A percentile compares a stretch with the other conserved stretches of the same genome.
Evolutionary conservation across 768 basidiomycete genomes (phyloP).

Genomic region (Stropharia rugosoannulata): DNA sequence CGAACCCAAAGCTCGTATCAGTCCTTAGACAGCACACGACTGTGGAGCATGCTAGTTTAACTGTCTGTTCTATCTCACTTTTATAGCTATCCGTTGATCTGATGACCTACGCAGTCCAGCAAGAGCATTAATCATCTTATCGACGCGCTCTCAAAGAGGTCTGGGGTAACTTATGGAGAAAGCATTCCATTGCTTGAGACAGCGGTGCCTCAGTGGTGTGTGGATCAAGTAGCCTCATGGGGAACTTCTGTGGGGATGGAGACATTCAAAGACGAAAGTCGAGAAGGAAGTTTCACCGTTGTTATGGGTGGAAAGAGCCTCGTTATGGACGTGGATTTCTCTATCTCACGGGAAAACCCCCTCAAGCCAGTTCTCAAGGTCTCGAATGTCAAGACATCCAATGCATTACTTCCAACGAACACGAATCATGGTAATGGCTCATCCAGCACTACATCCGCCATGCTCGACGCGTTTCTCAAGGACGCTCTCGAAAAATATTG

Average conservation of each 20-base stretch:
- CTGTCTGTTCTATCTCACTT: slow-evolving; percentile 37
- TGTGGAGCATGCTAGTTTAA: slow-evolving; percentile 50
- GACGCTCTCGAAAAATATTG: slow-evolving; percentile 57
- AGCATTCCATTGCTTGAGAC: slow-evolving; percentile 54
- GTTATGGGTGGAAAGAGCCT: slow-evolving; percentile 79
- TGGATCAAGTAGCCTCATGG: slow-evolving; percentile 60
- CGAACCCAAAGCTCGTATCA: slow-evolving; percentile 68
- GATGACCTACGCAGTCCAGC: slow-evolving; percentile 43
- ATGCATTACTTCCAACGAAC: slow-evolving; percentile 52
- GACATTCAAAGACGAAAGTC: slow-evolving; percentile 62
- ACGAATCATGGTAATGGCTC: slow-evolving; percentile 20
- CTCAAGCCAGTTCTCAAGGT: slow-evolving; percentile 40
- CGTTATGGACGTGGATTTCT: slow-evolving; percentile 73
- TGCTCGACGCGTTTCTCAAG: slow-evolving; percentile 64
- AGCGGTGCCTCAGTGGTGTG: slow-evolving; percentile 53
- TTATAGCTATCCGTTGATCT: slow-evolving; percentile 6
- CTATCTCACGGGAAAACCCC: slow-evolving; percentile 38
- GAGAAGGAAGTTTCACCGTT: slow-evolving; percentile 47
- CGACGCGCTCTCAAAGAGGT: slow-evolving; percentile 43
- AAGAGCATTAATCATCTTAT: slow-evolving; percentile 51
- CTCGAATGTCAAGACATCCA: slow-evolving; percentile 69
- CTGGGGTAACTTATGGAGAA: slow-evolving; percentile 56
- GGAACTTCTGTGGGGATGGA: slow-evolving; percentile 70
- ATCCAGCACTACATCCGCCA: slow-evolving; percentile 44
- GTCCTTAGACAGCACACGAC: slow-evolving; percentile 62